Evolutionary conservation across 179 eudicot species (phyloP), one percentile per base, ranked within the genome.

Genomic region (Pouteria campechiana): DNA sequence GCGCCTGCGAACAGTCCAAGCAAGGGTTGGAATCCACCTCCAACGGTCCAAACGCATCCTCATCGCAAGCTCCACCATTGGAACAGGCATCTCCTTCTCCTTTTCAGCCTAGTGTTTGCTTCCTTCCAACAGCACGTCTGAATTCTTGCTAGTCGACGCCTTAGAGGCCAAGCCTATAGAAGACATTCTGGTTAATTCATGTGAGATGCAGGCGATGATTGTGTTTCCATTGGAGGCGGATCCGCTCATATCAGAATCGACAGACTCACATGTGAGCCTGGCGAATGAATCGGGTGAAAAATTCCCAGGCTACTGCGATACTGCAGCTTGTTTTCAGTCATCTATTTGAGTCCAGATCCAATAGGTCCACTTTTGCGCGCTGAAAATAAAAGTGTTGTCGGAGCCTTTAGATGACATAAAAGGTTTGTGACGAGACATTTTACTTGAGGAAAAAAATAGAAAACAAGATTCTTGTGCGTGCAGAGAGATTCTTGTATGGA

Each of bases 211-310:
- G 82, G 87, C 15, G 82, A 69, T 53, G 87, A 79, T 52, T 79
- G 82, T 41, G 55, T 79, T 32, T 72, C 79, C 1, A 72, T 79
- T 2, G 72, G 69, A 8, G 39, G 48, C 15, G 63, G 63, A 14
- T 31, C 72, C 2, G 25, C 67, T 4, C 6, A 43, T 23, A 24
- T 75, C 2, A 57, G 57, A n/a, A 46, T 69, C 2, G 55, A 32
- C 3, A 41, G 48, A 10, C 25, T 79, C 3, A 46, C 23, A 6
- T 75, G 83, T 44, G 88, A 79, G 21, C 83, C 75, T 10, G 88
- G 83, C 5, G 77, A 75, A 59, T 77, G 88, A 4, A 69, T 79
- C 61, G 75, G 88, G 83, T 79, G 1, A 13, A 1, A 35, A 3
- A 10, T 7, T 11, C 2, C 6, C 3, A 6, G 6, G 7, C 27